Conservation (phyloP, 106 monocot species). For the Dendrobium officinale region DNA sequence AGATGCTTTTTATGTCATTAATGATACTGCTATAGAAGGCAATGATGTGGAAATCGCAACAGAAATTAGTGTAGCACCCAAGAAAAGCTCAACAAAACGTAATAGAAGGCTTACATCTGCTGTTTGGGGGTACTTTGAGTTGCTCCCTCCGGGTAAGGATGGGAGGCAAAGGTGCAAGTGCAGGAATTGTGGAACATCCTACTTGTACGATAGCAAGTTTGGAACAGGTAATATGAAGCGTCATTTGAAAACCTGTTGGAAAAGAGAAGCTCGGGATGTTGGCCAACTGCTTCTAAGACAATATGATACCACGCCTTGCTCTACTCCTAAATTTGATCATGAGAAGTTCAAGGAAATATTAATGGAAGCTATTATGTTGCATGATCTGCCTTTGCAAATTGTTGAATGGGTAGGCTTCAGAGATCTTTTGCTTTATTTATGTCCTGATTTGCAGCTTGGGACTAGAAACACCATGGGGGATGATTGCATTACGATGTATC, state of each 20-base stretch:
- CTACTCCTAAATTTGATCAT: slow-evolving; percentile 6
- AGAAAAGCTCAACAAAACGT: not conserved
- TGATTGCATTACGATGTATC: not conserved
- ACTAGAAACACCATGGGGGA: not conserved
- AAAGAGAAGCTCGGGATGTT: not conserved
- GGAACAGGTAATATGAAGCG: slow-evolving; percentile 9
- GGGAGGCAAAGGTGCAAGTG: slow-evolving; percentile 2
- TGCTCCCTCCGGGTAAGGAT: not conserved
- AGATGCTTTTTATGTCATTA: not conserved
- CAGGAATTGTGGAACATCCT: not conserved
- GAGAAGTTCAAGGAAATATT: not conserved
- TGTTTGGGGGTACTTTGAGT: slow-evolving; percentile 6
- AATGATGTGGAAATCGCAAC: not conserved
- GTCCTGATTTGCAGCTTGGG: not conserved
- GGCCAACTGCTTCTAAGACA: not conserved
- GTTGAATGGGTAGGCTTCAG: not conserved
- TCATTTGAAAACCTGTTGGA: slow-evolving; percentile 2
- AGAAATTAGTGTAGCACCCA: not conserved
- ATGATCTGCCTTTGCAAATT: slow-evolving; percentile 4
- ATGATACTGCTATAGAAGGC: not conserved
- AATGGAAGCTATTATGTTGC: not conserved
- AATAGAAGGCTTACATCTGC: slow-evolving; percentile 3
- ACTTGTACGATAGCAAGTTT: slow-evolving; percentile 2
- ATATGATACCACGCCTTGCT: not conserved
- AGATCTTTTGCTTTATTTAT: slow-evolving; percentile 3